Base-by-base conservation (phyloP, 2,329 filamentous ascomycete genomes). In the Cladophialophora carrionii region DNA sequence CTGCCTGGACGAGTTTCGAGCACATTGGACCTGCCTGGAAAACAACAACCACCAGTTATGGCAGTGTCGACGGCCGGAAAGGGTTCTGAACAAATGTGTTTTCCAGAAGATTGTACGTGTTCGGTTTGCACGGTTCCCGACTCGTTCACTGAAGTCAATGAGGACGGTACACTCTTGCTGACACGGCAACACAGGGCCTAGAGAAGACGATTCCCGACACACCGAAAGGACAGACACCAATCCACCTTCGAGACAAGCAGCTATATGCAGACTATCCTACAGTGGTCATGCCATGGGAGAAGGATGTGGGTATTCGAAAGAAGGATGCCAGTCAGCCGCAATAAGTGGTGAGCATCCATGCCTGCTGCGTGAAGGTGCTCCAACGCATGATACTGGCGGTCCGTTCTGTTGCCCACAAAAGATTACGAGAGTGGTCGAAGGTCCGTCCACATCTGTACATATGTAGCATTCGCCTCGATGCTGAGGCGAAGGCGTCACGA, bases 11-110 rank as follows among this genome's bases (percentile, higher is more conserved):
- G 86, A 96, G 80, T 99, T 99, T 85, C 89, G 91, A 73, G 86
- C 87, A 75, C 95, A 99, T 82, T 99, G 93, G 92, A 85, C 91
- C 74, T 99, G 95, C 76, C 85, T 99, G 64, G 95, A 99, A 76
- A 89, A 96, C 82, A 93, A 96, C 83, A 99, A 99, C 84, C 95
- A 99, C 76, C 91, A 96, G 80, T 83, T 98, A 66, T 99, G 92
- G 90, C 92, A 98, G 76, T 99, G 95, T 83, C 87, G 95, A 73
- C 88, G 88, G 74, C 83, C 86, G 70, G 95, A 99, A 84, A 89
- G 91, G 86, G 88, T 88, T 76, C 83, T 99, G 74, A 99, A 97
- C 84, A 90, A 89, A 81, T 99, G 95, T 80, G 93, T 97, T 56
- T 98, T 90, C 76, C 89, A 97, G 72, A 98, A 97, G 78, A 80